phyloP scores from a whole-genome alignment of 2,329 filamentous ascomycete genomes.

The Coniella lustricola region DNA sequence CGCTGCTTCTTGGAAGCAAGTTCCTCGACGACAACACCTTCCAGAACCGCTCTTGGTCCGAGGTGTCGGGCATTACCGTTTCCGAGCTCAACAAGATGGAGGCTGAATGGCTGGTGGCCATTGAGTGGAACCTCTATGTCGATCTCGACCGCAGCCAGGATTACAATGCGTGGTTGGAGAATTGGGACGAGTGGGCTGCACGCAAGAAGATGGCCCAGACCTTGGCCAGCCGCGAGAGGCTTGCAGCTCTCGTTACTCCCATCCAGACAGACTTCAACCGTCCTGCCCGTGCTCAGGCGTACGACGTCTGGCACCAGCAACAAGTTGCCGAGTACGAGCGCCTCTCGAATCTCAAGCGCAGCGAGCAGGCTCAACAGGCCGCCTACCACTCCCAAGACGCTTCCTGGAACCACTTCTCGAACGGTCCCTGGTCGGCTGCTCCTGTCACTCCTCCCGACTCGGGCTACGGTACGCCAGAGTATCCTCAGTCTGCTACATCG shows the following conservation, averaged over 20 bases:
- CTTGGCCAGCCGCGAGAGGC: slow-evolving; percentile 42
- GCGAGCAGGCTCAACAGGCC: slow-evolving; percentile 20
- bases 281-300: slow-evolving; percentile 29
- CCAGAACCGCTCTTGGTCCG: slow-evolving; percentile 93
- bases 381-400: slow-evolving; percentile 39
- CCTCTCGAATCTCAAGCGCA: slow-evolving; percentile 34
- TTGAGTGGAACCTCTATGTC: slow-evolving; percentile 80
- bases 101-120: slow-evolving; percentile 77
- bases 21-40: slow-evolving; percentile 97
- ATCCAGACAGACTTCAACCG: slow-evolving; percentile 36
- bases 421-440: slow-evolving; percentile 30
- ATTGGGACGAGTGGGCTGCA: slow-evolving; percentile 51
- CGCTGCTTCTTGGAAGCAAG: slow-evolving; percentile 83
- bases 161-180: slow-evolving; percentile 55
- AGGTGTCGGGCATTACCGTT: slow-evolving; percentile 85
- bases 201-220: slow-evolving; percentile 47
- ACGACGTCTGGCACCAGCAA: slow-evolving; percentile 44
- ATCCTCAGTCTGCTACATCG: slow-evolving; percentile 47
- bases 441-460: slow-evolving; percentile 55
- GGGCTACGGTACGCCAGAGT: slow-evolving; percentile 55
- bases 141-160: slow-evolving; percentile 73
- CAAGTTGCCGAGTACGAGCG: slow-evolving; percentile 49
- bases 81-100: slow-evolving; percentile 79
- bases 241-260: slow-evolving; percentile 40
- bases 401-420: slow-evolving; percentile 36